Percentiles rank a stretch among this genome's conserved stretches.
Evolutionary conservation across 371 early-diverging fungal species (phyloP).

Genomic region (Massospora cicadina): DNA sequence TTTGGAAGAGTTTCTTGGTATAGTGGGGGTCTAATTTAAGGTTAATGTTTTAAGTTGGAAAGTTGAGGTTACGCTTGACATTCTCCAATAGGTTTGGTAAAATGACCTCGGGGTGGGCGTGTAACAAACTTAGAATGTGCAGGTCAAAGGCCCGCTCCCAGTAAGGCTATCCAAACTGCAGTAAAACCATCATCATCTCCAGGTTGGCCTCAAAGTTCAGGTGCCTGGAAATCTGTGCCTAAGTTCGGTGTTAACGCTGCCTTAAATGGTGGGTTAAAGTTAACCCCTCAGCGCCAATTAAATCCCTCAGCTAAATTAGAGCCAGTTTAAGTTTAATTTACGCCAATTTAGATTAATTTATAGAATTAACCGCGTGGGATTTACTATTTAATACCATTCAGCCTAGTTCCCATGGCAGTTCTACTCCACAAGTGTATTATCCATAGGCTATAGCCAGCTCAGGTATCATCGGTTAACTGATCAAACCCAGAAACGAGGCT

Average conservation of each 20-base stretch:
- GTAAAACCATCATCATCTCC: neutral
- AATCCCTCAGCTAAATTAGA: neutral
- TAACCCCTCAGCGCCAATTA: neutral
- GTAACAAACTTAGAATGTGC: neutral
- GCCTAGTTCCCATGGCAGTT: too few relatives aligned
- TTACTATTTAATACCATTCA: too few relatives aligned
- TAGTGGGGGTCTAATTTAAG: neutral
- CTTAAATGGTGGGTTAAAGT: neutral
- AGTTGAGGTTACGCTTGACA: neutral
- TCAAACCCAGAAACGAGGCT: too few relatives aligned
- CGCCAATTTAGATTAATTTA: neutral
- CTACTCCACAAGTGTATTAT: too few relatives aligned
- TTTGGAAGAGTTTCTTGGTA: neutral
- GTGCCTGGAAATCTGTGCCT: neutral
- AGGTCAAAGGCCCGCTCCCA: neutral
- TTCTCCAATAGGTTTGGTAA: neutral
- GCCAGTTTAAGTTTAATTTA: neutral
- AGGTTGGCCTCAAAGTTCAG: neutral
- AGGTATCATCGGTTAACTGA: too few relatives aligned
- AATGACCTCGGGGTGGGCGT: neutral
- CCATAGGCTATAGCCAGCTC: too few relatives aligned
- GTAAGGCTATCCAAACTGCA: slow-evolving; percentile 1
- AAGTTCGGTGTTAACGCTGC: neutral
- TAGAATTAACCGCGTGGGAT: too few relatives aligned
- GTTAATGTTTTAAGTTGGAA: neutral